A percentile compares a stretch with the other conserved stretches of the same genome.
Conservation (phyloP, 2,329 filamentous ascomycete species). For the Botrytis tulipae region DNA sequence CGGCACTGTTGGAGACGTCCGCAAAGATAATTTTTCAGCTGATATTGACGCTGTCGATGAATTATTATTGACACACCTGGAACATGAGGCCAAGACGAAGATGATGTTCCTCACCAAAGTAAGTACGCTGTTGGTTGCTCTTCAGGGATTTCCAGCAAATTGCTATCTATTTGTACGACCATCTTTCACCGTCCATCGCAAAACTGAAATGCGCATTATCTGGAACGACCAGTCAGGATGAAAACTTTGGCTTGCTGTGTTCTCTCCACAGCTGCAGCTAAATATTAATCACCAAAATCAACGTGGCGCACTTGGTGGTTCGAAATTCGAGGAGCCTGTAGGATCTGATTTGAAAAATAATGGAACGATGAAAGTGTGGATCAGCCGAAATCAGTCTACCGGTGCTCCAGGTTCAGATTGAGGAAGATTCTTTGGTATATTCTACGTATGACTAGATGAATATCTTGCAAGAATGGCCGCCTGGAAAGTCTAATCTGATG, state of each 20-base stretch:
- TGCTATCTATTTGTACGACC: not conserved
- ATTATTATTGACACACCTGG: not conserved
- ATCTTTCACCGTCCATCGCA: not conserved
- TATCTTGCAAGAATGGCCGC: not conserved
- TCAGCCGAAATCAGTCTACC: not conserved
- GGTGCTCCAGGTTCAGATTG: not conserved
- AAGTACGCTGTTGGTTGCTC: not conserved
- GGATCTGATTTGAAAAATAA: not conserved
- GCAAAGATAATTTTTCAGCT: not conserved
- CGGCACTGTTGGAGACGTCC: not conserved
- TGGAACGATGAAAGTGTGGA: not conserved
- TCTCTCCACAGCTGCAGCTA: too few relatives aligned
- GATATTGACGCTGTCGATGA: not conserved
- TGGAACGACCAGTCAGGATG: not conserved
- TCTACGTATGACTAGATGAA: not conserved
- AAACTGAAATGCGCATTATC: not conserved
- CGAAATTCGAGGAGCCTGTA: not conserved
- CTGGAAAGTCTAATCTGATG: not conserved
- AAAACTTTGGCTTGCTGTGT: not conserved
- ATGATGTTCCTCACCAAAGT: too few relatives aligned
- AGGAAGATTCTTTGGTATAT: not conserved
- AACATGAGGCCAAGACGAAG: not conserved
- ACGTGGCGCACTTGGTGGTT: not conserved
- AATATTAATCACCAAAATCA: not conserved
- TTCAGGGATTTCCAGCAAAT: not conserved